Evolutionary conservation across 192 early-diverging fungal genomes (phyloP).

Genomic region (Entomortierella parvispora): DNA sequence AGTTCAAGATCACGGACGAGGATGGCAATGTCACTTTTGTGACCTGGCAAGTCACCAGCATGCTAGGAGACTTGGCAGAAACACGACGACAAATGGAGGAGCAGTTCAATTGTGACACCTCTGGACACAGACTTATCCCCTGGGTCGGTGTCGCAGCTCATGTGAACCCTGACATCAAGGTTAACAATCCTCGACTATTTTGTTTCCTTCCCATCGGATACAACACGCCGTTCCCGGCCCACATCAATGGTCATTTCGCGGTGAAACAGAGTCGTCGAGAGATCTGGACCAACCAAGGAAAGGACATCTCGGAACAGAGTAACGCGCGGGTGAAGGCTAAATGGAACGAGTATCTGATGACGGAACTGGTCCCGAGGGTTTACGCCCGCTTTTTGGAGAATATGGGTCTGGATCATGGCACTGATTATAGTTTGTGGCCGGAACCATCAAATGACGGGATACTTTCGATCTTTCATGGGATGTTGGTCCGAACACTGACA

Average conservation of each 20-base stretch:
- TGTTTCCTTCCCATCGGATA: slow-evolving; percentile 54
- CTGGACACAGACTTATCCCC: slow-evolving; percentile 40
- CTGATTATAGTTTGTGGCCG: slow-evolving; percentile 28
- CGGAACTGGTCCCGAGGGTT: slow-evolving; percentile 12
- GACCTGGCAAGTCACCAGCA: slow-evolving; percentile 24
- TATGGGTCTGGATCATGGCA: slow-evolving; percentile 7
- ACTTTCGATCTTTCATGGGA: slow-evolving; percentile 13
- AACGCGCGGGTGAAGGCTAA: slow-evolving; percentile 28
- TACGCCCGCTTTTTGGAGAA: slow-evolving; percentile 27
- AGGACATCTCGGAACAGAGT: slow-evolving; percentile 23
- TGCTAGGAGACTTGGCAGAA: slow-evolving; percentile 17
- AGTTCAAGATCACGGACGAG: slow-evolving; percentile 18
- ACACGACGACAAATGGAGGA: slow-evolving; percentile 10
- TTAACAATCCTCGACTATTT: slow-evolving; percentile 28
- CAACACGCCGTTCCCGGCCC: slow-evolving; percentile 32
- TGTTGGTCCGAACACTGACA: background rate
- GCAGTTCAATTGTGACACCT: slow-evolving; percentile 6
- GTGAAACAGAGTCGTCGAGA: slow-evolving; percentile 49
- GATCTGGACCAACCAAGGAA: slow-evolving; percentile 38
- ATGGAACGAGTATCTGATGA: slow-evolving; percentile 47
- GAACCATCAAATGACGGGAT: slow-evolving; percentile 1
- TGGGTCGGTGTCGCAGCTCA: slow-evolving; percentile 52
- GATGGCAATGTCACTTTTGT: slow-evolving; percentile 5
- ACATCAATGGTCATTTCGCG: slow-evolving; percentile 55
- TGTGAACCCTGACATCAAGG: background rate